Conservation (phyloP, 495 filamentous ascomycete species). For the Saxophila tyrrhenica region DNA sequence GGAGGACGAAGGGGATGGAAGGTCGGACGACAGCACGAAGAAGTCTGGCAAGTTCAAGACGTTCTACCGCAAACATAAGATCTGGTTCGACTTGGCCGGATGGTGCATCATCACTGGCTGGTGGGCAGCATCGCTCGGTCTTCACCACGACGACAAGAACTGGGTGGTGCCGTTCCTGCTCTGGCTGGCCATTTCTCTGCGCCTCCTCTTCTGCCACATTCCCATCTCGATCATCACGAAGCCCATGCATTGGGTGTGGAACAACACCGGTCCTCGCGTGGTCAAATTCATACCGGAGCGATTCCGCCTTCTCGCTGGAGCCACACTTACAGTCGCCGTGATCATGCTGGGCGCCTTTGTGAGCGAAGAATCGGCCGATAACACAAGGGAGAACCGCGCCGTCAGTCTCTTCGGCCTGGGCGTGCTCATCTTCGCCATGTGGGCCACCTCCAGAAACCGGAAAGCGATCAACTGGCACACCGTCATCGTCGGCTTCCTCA, state of each 20-base stretch:
- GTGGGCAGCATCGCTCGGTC: constrained; percentile 69
- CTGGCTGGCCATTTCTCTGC: constrained; percentile 62
- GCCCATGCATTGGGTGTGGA: constrained; percentile 58
- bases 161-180: constrained; percentile 82
- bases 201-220: constrained; percentile 62
- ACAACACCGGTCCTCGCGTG: constrained; percentile 44
- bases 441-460: constrained; percentile 57
- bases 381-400: constrained; percentile 66
- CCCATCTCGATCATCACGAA: constrained; percentile 52
- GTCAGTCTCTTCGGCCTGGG: constrained; percentile 69
- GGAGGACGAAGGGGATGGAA: neutral
- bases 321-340: constrained; percentile 48
- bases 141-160: constrained; percentile 59
- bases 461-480: constrained; percentile 72
- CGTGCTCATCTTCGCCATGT: constrained; percentile 58
- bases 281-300: constrained; percentile 48
- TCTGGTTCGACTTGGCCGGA: constrained; percentile 39
- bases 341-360: constrained; percentile 67
- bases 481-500: constrained; percentile 77
- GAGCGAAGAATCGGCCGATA: constrained; percentile 55
- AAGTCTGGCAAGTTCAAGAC: neutral
- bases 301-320: constrained; percentile 47
- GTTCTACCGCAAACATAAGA: constrained; percentile 33
- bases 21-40: neutral
- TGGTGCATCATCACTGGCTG: constrained; percentile 59